A percentile compares a stretch with the other conserved stretches of the same genome.
Evolutionary conservation across 2,329 filamentous ascomycete genomes (phyloP).

Genomic region (Nemania diffusa): DNA sequence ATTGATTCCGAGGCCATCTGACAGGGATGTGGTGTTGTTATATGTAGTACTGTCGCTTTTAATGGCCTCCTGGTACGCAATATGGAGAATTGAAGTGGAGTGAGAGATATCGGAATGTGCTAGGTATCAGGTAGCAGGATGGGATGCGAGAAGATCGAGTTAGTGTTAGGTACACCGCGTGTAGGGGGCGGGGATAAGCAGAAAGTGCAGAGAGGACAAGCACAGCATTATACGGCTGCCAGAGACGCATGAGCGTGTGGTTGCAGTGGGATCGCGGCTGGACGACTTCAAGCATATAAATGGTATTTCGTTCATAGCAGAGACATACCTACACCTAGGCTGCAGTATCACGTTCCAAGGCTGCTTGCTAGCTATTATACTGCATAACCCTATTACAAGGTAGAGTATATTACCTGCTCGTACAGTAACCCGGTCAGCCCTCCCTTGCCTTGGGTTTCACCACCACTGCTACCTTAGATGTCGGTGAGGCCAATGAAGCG

Average conservation of each 20-base stretch:
- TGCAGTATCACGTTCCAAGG: no score
- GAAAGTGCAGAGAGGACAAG: not conserved
- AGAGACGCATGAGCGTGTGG: not conserved
- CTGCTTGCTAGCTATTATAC: no score
- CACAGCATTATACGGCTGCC: not conserved
- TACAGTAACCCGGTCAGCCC: no score
- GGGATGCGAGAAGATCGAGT: not conserved
- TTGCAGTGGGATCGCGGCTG: not conserved
- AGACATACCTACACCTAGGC: no score
- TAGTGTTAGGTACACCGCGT: not conserved
- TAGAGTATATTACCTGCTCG: no score
- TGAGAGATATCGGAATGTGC: not conserved
- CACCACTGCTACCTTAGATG: no score
- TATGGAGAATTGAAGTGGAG: conserved; percentile 2
- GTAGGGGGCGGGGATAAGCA: not conserved
- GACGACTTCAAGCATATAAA: not conserved
- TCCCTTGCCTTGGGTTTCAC: no score
- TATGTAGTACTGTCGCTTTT: not conserved
- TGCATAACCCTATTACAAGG: no score
- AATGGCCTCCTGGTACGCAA: not conserved
- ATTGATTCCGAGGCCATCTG: not conserved
- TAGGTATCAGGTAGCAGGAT: not conserved
- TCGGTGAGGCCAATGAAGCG: no score
- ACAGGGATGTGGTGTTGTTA: not conserved
- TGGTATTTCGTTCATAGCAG: no score